These are phyloP conservation scores for Gnaphalium uliginosum DNA, from an alignment of 129 eudicot genomes.

Conservation along the genomic window DNA sequence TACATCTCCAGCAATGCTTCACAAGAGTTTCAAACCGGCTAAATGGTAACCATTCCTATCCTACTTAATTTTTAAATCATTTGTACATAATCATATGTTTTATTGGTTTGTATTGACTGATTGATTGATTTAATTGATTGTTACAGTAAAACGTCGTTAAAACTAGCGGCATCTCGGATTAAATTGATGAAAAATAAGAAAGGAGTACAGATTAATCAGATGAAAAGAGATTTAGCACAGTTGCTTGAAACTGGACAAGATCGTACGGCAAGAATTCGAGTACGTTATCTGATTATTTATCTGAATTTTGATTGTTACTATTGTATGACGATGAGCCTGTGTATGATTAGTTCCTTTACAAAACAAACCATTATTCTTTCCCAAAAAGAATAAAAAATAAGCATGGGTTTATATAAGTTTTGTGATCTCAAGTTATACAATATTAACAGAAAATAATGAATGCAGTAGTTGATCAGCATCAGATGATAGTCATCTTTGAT, in stretches of 20 bases:
- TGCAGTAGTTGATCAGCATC: too few species aligned
- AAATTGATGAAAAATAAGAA: slow-evolving; percentile 85
- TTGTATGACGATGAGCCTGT: too few species aligned
- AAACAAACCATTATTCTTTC: too few species aligned
- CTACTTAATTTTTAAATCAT: not conserved
- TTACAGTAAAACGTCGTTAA: slow-evolving; percentile 82
- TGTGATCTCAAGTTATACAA: too few species aligned
- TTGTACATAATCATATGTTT: not conserved
- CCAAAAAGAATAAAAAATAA: too few species aligned
- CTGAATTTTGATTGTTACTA: not conserved
- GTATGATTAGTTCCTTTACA: too few species aligned
- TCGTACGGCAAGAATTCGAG: slow-evolving; percentile 81
- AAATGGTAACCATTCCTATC: slow-evolving; percentile 54
- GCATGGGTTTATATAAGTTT: too few species aligned
- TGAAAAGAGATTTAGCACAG: slow-evolving; percentile 78
- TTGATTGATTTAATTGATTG: not conserved
- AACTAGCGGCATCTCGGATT: slow-evolving; percentile 69
- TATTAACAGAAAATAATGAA: too few species aligned
- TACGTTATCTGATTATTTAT: slow-evolving; percentile 27
- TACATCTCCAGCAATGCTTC: slow-evolving; percentile 43
- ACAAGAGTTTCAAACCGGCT: slow-evolving; percentile 77
- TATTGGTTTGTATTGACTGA: not conserved
- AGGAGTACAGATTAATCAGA: slow-evolving; percentile 65
- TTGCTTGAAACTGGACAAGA: slow-evolving; percentile 78
- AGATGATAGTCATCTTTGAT: too few species aligned